Evolutionary conservation across 75 land plant species (phyloP).

Genomic region (Cryptomeria japonica): DNA sequence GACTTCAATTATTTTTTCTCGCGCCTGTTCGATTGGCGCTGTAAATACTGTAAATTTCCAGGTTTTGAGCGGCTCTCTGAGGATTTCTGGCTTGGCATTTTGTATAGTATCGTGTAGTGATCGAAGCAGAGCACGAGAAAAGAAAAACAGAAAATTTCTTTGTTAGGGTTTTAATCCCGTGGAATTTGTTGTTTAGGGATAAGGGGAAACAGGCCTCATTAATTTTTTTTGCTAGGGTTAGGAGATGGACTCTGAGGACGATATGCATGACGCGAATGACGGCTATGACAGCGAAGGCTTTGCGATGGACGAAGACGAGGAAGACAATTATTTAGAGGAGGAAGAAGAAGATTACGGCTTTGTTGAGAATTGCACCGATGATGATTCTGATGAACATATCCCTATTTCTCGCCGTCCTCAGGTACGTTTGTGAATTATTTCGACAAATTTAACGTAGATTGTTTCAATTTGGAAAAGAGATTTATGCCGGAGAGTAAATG

Average conservation of each 20-base stretch:
- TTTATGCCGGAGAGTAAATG: not conserved
- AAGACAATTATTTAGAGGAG: slow-evolving; percentile 21
- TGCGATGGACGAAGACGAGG: slow-evolving; percentile 39
- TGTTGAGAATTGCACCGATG: slow-evolving; percentile 33
- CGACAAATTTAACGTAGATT: not conserved
- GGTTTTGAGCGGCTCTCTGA: not conserved
- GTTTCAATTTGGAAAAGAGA: not conserved
- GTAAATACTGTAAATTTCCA: not conserved
- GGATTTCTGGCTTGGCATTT: not conserved
- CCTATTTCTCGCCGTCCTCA: slow-evolving; percentile 35
- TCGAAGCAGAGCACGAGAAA: not conserved
- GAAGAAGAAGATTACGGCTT: slow-evolving; percentile 40
- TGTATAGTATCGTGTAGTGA: not conserved
- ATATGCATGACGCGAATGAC: slow-evolving; percentile 64
- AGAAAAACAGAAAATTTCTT: not conserved
- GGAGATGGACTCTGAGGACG: slow-evolving; percentile 62
- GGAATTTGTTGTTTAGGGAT: not conserved
- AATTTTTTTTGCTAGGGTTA: not conserved
- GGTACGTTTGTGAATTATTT: slow-evolving; percentile 18
- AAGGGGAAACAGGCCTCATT: not conserved
- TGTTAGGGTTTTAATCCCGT: not conserved
- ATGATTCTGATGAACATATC: slow-evolving; percentile 41
- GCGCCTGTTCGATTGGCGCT: not conserved
- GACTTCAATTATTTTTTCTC: not conserved
- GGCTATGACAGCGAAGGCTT: slow-evolving; percentile 34